Percentiles rank a stretch among this genome's conserved stretches.
phyloP scores from a whole-genome alignment of 768 basidiomycete species.

The Macrolepiota fuliginosa region DNA sequence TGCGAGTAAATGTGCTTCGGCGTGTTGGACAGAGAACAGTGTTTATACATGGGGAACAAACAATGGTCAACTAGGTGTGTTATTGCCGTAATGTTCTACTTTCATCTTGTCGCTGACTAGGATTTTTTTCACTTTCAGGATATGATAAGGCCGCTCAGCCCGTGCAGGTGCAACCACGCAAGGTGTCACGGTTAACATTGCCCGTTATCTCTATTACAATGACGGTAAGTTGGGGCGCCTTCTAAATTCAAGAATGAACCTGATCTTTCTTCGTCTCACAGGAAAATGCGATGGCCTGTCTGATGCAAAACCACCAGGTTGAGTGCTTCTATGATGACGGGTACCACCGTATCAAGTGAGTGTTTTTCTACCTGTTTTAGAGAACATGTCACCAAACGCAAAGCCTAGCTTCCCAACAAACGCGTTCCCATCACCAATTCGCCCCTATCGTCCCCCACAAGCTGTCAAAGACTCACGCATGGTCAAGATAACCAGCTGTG shows the following conservation, averaged over 20 bases:
- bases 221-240: slow-evolving; percentile 47
- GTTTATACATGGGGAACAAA: slow-evolving; percentile 95
- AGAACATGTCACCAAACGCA: neutral
- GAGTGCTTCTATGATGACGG: slow-evolving; percentile 79
- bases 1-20: slow-evolving; percentile 83
- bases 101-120: neutral
- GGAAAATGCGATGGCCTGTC: slow-evolving; percentile 83
- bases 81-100: neutral
- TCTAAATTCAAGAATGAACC: neutral
- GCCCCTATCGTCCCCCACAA: slow-evolving; percentile 80
- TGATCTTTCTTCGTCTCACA: slow-evolving; percentile 22
- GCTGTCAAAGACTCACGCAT: slow-evolving; percentile 69
- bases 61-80: slow-evolving; percentile 82
- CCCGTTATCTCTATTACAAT: slow-evolving; percentile 72
- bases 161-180: slow-evolving; percentile 72
- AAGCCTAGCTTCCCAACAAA: slow-evolving; percentile 69
- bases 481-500: slow-evolving; percentile 75
- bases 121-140: slow-evolving; percentile 37
- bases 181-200: slow-evolving; percentile 74
- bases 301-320: slow-evolving; percentile 79
- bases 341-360: slow-evolving; percentile 71
- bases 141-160: slow-evolving; percentile 77
- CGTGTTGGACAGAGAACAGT: slow-evolving; percentile 75
- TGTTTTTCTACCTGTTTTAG: neutral
- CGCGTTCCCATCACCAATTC: slow-evolving; percentile 72